Evolutionary conservation across 202 grass and related monocot genomes (phyloP).

Genomic region (Setaria italica): DNA sequence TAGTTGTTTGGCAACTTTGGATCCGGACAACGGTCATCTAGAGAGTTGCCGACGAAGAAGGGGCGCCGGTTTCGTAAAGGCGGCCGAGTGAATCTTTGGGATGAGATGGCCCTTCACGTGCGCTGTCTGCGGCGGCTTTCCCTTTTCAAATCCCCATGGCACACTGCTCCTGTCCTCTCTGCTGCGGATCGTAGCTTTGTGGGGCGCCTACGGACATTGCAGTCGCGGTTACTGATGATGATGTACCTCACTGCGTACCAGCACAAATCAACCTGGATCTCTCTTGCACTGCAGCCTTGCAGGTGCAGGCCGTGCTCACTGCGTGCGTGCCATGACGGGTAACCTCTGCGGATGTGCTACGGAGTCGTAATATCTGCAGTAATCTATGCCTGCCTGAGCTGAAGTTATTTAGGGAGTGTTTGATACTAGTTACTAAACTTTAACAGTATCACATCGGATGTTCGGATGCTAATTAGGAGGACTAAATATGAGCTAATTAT

Average conservation of each 20-base stretch:
- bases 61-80: conserved; percentile 5
- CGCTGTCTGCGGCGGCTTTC: conserved; percentile 22
- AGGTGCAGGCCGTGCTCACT: neutral
- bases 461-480: too few relatives aligned
- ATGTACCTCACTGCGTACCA: neutral
- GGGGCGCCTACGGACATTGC: neutral
- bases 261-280: neutral
- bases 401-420: too few relatives aligned
- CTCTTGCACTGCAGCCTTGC: neutral
- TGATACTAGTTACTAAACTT: too few relatives aligned
- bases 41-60: conserved; percentile 29
- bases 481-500: too few relatives aligned
- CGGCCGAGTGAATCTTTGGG: conserved; percentile 1
- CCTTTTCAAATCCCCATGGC: neutral
- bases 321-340: neutral
- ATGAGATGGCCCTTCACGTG: conserved; percentile 44
- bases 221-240: neutral
- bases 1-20: conserved; percentile 14
- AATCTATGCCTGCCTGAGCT: too few relatives aligned
- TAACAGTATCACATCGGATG: too few relatives aligned
- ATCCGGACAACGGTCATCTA: conserved; percentile 21
- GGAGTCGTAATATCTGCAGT: too few relatives aligned
- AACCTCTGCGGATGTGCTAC: too few relatives aligned
- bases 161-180: neutral
- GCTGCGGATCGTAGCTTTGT: neutral